These are phyloP conservation scores for Collybia sp. DNA, from an alignment of 768 basidiomycete genomes.

Conservation along the genomic window DNA sequence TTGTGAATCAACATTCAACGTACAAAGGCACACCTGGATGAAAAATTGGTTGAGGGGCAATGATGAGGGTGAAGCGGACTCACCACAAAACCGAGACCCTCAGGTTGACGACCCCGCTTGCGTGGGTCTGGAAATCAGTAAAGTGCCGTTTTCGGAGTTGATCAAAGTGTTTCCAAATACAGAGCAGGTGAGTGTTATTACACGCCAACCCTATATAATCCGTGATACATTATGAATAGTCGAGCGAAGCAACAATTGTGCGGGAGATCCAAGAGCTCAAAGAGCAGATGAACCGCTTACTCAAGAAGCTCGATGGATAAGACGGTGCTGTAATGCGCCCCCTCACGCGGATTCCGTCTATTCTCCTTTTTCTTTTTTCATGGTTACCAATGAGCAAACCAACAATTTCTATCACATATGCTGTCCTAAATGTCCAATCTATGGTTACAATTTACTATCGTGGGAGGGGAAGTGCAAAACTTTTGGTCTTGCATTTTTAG, in stretches of 20 bases:
- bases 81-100: conserved; percentile 54
- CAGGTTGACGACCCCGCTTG: conserved; percentile 50
- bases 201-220: conserved; percentile 1
- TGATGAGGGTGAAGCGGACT: conserved; percentile 56
- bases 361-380: too few relatives aligned
- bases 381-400: too few relatives aligned
- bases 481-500: too few relatives aligned
- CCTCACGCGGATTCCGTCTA: too few relatives aligned
- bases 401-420: too few relatives aligned
- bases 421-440: too few relatives aligned
- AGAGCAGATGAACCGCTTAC: conserved; percentile 31
- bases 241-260: conserved; percentile 63
- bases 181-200: conserved; percentile 43
- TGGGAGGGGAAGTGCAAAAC: too few relatives aligned
- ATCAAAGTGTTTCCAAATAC: conserved; percentile 72
- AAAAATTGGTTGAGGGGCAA: conserved; percentile 59
- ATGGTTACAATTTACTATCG: neutral
- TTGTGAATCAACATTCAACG: conserved; percentile 58
- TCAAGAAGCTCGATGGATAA: conserved; percentile 29
- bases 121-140: conserved; percentile 61
- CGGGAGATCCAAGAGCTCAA: conserved; percentile 59
- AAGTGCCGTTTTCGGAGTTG: conserved; percentile 64
- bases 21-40: conserved; percentile 55
- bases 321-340: neutral
- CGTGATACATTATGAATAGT: conserved; percentile 34